phyloP scores from a whole-genome alignment of 176 grass and related monocot species.

The Eleusine coracana region DNA sequence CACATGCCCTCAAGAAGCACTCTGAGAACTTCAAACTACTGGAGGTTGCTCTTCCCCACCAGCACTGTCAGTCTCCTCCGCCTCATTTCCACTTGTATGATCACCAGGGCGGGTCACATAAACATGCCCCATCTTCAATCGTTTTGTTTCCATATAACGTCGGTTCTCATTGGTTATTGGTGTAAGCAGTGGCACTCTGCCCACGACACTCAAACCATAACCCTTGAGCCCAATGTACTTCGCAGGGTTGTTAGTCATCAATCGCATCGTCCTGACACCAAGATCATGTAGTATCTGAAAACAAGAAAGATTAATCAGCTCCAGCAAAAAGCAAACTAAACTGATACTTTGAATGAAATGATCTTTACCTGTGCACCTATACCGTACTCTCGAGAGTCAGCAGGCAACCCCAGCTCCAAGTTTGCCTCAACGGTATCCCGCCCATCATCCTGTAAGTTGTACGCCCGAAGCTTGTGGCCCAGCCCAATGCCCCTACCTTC shows the following conservation, averaged over 20 bases:
- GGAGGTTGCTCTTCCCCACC: slow-evolving; percentile 20
- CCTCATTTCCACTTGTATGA: slow-evolving; percentile 25
- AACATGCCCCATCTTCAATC: slow-evolving; percentile 82
- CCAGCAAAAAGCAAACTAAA: slow-evolving; percentile 12
- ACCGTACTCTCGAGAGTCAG: slow-evolving; percentile 86
- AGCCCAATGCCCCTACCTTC: slow-evolving; percentile 92
- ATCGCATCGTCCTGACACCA: slow-evolving; percentile 80
- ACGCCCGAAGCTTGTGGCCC: slow-evolving; percentile 91
- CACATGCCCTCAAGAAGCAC: not conserved
- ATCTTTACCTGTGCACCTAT: slow-evolving; percentile 82
- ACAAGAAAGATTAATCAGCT: slow-evolving; percentile 24
- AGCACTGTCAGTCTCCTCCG: slow-evolving; percentile 20
- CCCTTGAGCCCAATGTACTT: slow-evolving; percentile 89
- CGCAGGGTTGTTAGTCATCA: slow-evolving; percentile 92
- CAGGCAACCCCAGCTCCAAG: slow-evolving; percentile 88
- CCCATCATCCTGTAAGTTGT: slow-evolving; percentile 88
- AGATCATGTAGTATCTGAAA: slow-evolving; percentile 82
- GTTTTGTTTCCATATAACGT: slow-evolving; percentile 85
- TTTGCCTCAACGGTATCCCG: slow-evolving; percentile 95
- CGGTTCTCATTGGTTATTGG: slow-evolving; percentile 90
- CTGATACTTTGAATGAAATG: not conserved
- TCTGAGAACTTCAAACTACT: slow-evolving; percentile 20
- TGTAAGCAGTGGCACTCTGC: slow-evolving; percentile 80
- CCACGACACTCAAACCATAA: slow-evolving; percentile 82
- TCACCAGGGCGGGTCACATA: slow-evolving; percentile 55